Base-by-base conservation (phyloP, 805 yeast genomes). In the Hanseniaspora vineae region DNA sequence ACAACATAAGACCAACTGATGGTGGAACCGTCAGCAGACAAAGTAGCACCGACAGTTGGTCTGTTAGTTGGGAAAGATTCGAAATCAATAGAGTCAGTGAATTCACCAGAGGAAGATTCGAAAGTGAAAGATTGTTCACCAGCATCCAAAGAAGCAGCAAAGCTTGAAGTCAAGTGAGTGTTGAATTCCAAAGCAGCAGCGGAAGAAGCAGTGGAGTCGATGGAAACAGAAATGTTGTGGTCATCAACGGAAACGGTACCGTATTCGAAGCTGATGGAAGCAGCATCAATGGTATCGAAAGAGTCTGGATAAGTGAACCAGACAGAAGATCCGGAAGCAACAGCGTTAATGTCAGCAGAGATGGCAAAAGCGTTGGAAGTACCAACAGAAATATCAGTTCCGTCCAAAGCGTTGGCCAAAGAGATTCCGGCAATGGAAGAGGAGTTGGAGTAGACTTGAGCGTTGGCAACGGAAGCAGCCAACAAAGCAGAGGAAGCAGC, bases 271-370 rank as follows among this genome's bases (percentile, higher is more conserved):
- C 37, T 42, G 31, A 48, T 39, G 11, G 35, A 32, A 33, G 50
- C 33, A 18, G 44, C 29, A 33, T 46, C 47, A 46, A 47, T 39
- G 6, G 39, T 33, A 8, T 42, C 47, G 23, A 48, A 44, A 10
- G 46, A 46, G 12, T 39, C 44, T 31, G 52, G 52, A 15, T 42
- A 39, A 19, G 44, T 44, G 33, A 50, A 45, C 52, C 52, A 50
- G 12, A 40, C 44, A 3, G 17, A n/a, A 29, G 46, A 46, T 42
- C 52, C 52, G 13, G 46, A 35, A 33, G 37, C 37, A 2, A 47
- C 5, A 17, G 52, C 49, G 33, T 45, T 19, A 32, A 50, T n/a
- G 29, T 44, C 42, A 17, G 48, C 42, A 32, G 44, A 37, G 47
- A 50, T 18, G 35, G 46, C 12, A 32, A 32, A 48, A 39, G 47